Base-by-base conservation (phyloP, 805 yeast species). In the Phaffomyces thermotolerans region DNA sequence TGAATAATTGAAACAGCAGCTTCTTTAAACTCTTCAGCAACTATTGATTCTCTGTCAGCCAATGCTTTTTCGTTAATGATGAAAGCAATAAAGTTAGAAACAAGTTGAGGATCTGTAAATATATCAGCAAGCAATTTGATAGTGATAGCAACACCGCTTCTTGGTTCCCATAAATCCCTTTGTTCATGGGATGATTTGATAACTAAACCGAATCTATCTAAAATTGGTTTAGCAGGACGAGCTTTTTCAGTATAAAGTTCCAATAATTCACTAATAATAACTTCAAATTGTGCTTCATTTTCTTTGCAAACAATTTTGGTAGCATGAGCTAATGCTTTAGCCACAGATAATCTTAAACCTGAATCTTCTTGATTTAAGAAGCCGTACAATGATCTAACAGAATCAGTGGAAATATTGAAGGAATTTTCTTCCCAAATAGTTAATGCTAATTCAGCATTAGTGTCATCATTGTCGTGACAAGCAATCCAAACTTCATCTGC, bases 401-500 rank as follows among this genome's bases (percentile, higher is more conserved):
- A 68, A 4, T 65, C 63, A 0, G 54, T 53, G 4, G 71, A 66
- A 35, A 84, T 57, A n/a, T 56, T 50, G 47, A 82, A 79, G 2
- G 67, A 67, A 58, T 79, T 86, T 52, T 89, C 96, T 30, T 77
- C 74, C 97, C 97, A 93, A 46, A 93, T 85, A 1, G 91, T 81
- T 17, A 65, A 63, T 0, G 97, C 96, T 15, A 82, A 54, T 23
- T 77, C 81, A 6, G 81, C 71, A 46, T 78, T 78, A 10, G 68
- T 59, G 15, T 72, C 73, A 40, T 81, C 88, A 37, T 78, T 81
- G 58, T 89, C 96, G 58, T 82, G 88, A 46, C 76, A 71, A 22
- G 85, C 73, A 45, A 93, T 79, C 79, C 85, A 90, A 20, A 93
- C 64, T 59, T 90, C 95, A 44, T 76, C 75, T 2, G 81, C 72